A percentile compares a stretch with the other conserved stretches of the same genome.
Evolutionary conservation across 192 early-diverging fungal genomes (phyloP).

Genomic region (Mortierella alpina): DNA sequence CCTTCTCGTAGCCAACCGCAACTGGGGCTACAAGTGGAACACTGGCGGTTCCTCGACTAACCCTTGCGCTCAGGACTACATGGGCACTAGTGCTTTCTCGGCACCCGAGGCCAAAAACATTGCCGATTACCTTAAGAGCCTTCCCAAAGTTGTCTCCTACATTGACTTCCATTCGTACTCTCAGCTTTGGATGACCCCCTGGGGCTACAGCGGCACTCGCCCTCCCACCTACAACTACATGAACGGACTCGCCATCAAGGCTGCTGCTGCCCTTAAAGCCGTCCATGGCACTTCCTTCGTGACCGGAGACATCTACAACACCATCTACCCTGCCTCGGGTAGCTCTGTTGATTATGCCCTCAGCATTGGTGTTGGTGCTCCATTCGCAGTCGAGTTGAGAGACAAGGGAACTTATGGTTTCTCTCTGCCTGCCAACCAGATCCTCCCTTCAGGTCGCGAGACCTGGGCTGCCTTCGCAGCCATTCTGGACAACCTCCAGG

Average conservation of each 20-base stretch:
- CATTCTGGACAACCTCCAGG: constrained; percentile 43
- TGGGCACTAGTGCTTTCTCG: constrained; percentile 41
- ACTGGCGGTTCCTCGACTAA: constrained; percentile 57
- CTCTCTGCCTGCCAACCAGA: constrained; percentile 38
- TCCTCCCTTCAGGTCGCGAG: constrained; percentile 32
- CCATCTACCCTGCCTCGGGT: constrained; percentile 65
- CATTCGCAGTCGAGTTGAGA: constrained; percentile 44
- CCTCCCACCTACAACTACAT: constrained; percentile 39
- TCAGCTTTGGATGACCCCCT: constrained; percentile 60
- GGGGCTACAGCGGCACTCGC: constrained; percentile 38
- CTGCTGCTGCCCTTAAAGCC: constrained; percentile 18
- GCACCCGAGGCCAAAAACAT: constrained; percentile 62
- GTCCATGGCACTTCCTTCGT: constrained; percentile 55
- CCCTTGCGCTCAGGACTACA: constrained; percentile 63
- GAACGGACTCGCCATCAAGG: constrained; percentile 30
- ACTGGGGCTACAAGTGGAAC: constrained; percentile 61
- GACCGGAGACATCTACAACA: constrained; percentile 58
- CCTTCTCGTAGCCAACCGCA: constrained; percentile 56
- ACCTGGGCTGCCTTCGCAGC: constrained; percentile 45
- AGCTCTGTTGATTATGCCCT: constrained; percentile 65
- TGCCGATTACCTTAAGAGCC: constrained; percentile 52
- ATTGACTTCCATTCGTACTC: constrained; percentile 68
- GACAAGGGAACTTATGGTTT: constrained; percentile 47
- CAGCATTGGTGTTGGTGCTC: constrained; percentile 36
- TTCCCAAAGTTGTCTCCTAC: constrained; percentile 55